A percentile compares a stretch with the other conserved stretches of the same genome.
Evolutionary conservation across 2,329 filamentous ascomycete species (phyloP).

Genomic region (Aspergillus texensis): DNA sequence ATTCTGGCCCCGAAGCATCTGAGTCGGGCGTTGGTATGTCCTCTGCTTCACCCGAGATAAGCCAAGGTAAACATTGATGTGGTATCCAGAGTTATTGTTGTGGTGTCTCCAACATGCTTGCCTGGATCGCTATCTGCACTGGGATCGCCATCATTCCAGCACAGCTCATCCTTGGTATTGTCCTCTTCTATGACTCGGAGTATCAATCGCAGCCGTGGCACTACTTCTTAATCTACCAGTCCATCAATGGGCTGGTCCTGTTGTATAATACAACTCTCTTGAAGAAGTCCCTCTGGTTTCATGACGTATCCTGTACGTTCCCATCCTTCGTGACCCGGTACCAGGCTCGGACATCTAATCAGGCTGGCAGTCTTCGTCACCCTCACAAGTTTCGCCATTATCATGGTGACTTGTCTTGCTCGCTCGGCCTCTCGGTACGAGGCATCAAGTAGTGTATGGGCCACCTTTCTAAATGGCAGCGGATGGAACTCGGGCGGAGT

Average conservation of each 20-base stretch:
- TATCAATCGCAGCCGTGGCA: constrained; percentile 24
- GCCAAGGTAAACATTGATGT: constrained; percentile 33
- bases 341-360: not conserved
- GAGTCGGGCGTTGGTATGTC: constrained; percentile 19
- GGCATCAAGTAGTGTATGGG: not conserved
- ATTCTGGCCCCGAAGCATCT: constrained; percentile 24
- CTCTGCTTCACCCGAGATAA: constrained; percentile 11
- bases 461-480: constrained; percentile 33
- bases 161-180: constrained; percentile 20
- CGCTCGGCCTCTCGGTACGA: not conserved
- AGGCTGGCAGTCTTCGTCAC: not conserved
- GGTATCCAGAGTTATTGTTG: constrained; percentile 29
- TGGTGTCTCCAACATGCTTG: constrained; percentile 27
- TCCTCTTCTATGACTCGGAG: constrained; percentile 18
- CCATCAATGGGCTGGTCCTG: constrained; percentile 20
- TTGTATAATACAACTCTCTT: constrained; percentile 25
- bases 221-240: constrained; percentile 29
- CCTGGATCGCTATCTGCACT: constrained; percentile 28
- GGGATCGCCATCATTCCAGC: constrained; percentile 26
- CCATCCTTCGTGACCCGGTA: constrained; percentile 6
- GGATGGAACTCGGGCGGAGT: constrained; percentile 39
- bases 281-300: constrained; percentile 15
- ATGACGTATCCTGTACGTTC: constrained; percentile 24
- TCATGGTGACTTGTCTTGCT: constrained; percentile 4
- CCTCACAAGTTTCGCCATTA: not conserved